phyloP scores from a whole-genome alignment of 345 rosid species.

The Citrus sinensis region DNA sequence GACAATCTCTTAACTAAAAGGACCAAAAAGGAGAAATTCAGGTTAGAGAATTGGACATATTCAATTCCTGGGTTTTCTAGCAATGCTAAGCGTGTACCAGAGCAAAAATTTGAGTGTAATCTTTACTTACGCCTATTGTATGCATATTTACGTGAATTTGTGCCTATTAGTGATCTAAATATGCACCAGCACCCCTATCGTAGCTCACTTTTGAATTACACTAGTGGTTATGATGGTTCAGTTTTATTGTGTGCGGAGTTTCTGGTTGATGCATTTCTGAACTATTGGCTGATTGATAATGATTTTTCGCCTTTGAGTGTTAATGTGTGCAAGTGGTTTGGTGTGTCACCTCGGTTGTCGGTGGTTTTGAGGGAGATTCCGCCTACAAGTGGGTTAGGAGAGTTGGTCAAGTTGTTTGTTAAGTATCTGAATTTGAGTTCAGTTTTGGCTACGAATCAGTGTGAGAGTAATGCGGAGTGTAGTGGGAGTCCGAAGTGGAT shows the following conservation, averaged over 20 bases:
- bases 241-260: conserved; percentile 61
- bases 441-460: conserved; percentile 28
- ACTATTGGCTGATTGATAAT: conserved; percentile 89
- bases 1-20: conserved; percentile 33
- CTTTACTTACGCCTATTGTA: conserved; percentile 59
- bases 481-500: conserved; percentile 45
- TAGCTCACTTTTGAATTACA: conserved; percentile 75
- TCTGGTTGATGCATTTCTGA: conserved; percentile 61
- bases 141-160: conserved; percentile 76
- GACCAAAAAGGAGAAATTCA: conserved; percentile 37
- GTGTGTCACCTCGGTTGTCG: conserved; percentile 49
- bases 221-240: conserved; percentile 56
- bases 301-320: conserved; percentile 77
- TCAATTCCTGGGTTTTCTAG: conserved; percentile 55
- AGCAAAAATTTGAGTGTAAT: conserved; percentile 55
- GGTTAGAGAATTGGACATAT: conserved; percentile 65
- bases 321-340: conserved; percentile 56
- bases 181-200: conserved; percentile 61
- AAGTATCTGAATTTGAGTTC: conserved; percentile 76
- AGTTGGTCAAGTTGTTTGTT: conserved; percentile 76
- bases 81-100: conserved; percentile 47
- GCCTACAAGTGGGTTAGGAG: conserved; percentile 69
- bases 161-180: conserved; percentile 57
- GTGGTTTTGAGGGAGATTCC: conserved; percentile 64
- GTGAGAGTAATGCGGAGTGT: conserved; percentile 32